Evolutionary conservation across 768 basidiomycete species (phyloP), one percentile per base, ranked within the genome.

Genomic region (Porphyrellus cyaneotinctus): DNA sequence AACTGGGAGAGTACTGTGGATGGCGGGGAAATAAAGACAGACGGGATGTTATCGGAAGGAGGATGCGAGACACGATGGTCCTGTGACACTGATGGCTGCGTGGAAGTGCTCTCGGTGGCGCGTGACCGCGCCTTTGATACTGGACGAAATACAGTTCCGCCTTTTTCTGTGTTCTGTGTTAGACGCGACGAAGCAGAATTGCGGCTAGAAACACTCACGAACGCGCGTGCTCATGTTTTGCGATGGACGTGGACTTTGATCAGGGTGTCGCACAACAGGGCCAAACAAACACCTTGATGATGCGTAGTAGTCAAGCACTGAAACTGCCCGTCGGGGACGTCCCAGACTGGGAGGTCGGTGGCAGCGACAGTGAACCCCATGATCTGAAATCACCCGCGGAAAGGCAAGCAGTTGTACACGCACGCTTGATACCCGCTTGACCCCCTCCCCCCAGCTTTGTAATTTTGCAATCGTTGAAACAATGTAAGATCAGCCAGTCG

Each of bases 101-200:
- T 57, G 11, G 60, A 46, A 30, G 43, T 47, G 51, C 30, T 61
- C 48, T 72, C 65, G 13, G 57, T 38, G 11, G 71, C 62, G 24
- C 83, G 81, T 14, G 76, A 60, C 43, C 85, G 75, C 10, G 79
- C 69, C 63, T 82, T 85, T 14, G 71, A 74, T 4, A 86, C 75
- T n/a, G 87, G 87, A 62, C 78, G 79, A 59, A 90, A 90, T 49
- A 88, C 66, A 6, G 82, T 77, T 9, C 78, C 74, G 15, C 87
- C 87, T 64, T 90, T 90, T 64, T 89, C 87, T 90, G 59, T 18
- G 5, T 30, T 3, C 43, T 23, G 11, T 31, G 46, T 59, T 45
- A 22, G 38, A 32, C n/a, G 15, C 24, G 44, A 15, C 47, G 4
- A 47, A 58, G 49, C n/a, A 48, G 38, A 42, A 26, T n/a, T 8